These are phyloP conservation scores for Viola pubescens DNA, from an alignment of 441 rosid species.

Conservation along the genomic window DNA sequence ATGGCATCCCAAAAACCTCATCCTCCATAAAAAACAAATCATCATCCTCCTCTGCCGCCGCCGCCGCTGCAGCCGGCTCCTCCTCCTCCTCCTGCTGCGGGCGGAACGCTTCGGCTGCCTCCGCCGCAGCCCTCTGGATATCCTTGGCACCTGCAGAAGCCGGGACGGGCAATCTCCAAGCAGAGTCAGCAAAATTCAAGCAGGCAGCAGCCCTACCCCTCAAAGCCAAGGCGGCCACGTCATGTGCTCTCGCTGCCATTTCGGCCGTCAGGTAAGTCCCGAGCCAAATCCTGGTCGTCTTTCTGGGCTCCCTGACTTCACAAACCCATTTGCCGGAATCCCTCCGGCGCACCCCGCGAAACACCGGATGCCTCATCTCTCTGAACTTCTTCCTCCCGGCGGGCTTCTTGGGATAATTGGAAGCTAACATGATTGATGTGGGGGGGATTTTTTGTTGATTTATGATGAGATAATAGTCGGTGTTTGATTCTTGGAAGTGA, in stretches of 20 bases:
- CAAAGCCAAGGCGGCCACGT: slow-evolving; percentile 70
- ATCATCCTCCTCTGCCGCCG: not conserved
- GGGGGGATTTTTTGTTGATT: too few relatives aligned
- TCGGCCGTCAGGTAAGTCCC: slow-evolving; percentile 72
- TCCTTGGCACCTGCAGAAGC: slow-evolving; percentile 53
- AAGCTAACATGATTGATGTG: slow-evolving; percentile 40
- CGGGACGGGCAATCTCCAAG: slow-evolving; percentile 60
- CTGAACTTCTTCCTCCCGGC: slow-evolving; percentile 78
- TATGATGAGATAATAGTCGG: too few relatives aligned
- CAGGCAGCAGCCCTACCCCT: slow-evolving; percentile 67
- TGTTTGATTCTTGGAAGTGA: too few relatives aligned
- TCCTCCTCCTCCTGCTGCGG: not conserved
- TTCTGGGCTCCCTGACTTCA: slow-evolving; percentile 76
- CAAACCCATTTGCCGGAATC: slow-evolving; percentile 82
- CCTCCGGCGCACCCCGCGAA: slow-evolving; percentile 63
- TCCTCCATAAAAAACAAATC: slow-evolving; percentile 28
- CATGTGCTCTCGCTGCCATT: slow-evolving; percentile 94
- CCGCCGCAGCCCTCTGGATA: slow-evolving; percentile 65
- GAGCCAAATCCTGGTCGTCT: slow-evolving; percentile 80
- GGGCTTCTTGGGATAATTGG: slow-evolving; percentile 65
- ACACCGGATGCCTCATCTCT: slow-evolving; percentile 85
- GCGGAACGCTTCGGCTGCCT: slow-evolving; percentile 1
- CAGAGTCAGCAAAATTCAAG: slow-evolving; percentile 86
- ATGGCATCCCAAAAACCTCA: slow-evolving; percentile 53
- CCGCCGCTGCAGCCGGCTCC: not conserved